Evolutionary conservation across 192 early-diverging fungal species (phyloP).

Genomic region (Dissophora globulifera): DNA sequence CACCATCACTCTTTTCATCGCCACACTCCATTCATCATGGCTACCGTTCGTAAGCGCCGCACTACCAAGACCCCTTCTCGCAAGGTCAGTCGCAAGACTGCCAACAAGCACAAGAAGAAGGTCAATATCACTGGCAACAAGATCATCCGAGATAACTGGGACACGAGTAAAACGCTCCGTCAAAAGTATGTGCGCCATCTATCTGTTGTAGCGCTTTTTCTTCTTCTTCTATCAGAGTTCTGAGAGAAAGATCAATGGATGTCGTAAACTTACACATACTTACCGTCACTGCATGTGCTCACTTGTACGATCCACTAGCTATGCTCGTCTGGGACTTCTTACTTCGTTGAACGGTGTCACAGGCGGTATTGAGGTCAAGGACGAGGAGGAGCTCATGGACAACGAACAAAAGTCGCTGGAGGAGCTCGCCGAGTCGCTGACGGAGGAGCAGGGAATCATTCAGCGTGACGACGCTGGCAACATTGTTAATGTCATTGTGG

Average conservation of each 20-base stretch:
- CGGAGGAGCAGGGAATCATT: conserved; percentile 80
- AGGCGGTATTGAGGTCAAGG: conserved; percentile 65
- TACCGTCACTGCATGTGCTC: too few species aligned
- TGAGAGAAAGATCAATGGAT: too few species aligned
- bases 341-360: conserved; percentile 71
- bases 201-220: too few species aligned
- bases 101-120: conserved; percentile 72
- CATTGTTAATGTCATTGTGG: conserved; percentile 73
- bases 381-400: conserved; percentile 59
- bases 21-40: conserved; percentile 45
- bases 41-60: conserved; percentile 72
- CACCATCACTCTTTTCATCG: too few species aligned
- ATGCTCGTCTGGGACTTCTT: conserved; percentile 75
- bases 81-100: conserved; percentile 69
- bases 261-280: too few species aligned
- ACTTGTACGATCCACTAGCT: conserved; percentile 54
- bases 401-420: conserved; percentile 60
- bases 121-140: conserved; percentile 61
- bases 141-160: conserved; percentile 76
- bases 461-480: conserved; percentile 83
- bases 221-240: neutral
- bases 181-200: conserved; percentile 66
- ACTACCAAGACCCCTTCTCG: conserved; percentile 69
- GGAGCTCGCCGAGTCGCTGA: conserved; percentile 65
- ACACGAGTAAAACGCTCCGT: conserved; percentile 68